phyloP scores from a whole-genome alignment of 371 early-diverging fungal species.

The Mortierella sp. region DNA sequence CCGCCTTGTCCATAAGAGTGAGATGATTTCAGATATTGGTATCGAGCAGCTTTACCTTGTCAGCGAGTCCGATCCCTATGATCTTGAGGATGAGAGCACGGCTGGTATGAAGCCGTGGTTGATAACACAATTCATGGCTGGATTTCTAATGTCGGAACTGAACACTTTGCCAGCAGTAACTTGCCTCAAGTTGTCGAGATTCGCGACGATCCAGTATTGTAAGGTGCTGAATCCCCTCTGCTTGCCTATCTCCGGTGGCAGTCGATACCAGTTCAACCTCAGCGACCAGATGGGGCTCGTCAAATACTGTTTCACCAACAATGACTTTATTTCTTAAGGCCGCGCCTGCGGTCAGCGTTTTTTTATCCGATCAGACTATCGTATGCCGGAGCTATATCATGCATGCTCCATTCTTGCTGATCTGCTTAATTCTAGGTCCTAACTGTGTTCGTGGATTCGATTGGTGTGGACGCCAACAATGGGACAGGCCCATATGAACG shows the following conservation, averaged over 20 bases:
- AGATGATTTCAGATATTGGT: conserved; percentile 3
- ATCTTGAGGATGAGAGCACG: conserved; percentile 17
- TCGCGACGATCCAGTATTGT: too few relatives aligned
- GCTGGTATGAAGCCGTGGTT: conserved; percentile 12
- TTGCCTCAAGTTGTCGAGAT: too few relatives aligned
- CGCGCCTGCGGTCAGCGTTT: too few relatives aligned
- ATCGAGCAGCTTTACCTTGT: conserved; percentile 17
- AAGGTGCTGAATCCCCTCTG: not conserved
- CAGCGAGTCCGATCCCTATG: conserved; percentile 3
- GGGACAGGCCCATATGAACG: conserved; percentile 26
- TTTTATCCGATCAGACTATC: too few relatives aligned
- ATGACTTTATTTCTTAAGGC: conserved; percentile 23
- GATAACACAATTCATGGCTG: conserved; percentile 14
- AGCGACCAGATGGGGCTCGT: conserved; percentile 19
- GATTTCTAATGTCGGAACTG: conserved; percentile 16
- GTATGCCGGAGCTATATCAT: too few relatives aligned
- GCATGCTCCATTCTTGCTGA: too few relatives aligned
- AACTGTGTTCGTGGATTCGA: conserved; percentile 16
- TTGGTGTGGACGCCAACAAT: conserved; percentile 9
- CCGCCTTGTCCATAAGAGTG: too few relatives aligned
- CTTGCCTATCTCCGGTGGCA: conserved; percentile 6
- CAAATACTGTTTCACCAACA: conserved; percentile 8
- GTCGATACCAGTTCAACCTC: conserved; percentile 28
- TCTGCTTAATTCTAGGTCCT: too few relatives aligned
- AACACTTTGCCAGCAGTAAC: conserved; percentile 11